phyloP scores from a whole-genome alignment of 805 yeast species.

The Spathaspora arborariae region DNA sequence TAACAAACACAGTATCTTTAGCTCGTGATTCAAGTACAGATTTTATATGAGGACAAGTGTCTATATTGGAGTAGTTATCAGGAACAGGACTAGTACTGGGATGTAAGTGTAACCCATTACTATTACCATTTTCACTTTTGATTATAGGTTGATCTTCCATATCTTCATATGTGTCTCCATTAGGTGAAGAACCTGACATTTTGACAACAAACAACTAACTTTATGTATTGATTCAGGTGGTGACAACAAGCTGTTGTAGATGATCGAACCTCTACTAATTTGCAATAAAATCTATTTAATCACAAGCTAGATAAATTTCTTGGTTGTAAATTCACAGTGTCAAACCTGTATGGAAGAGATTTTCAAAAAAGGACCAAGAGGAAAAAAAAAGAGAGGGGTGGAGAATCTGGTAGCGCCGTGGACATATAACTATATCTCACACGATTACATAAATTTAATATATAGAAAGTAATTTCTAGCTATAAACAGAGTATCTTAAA shows the following conservation, averaged over 20 bases:
- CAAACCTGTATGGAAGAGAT: not conserved
- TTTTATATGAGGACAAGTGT: slow-evolving; percentile 46
- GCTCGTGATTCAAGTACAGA: slow-evolving; percentile 49
- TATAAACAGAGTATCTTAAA: not conserved
- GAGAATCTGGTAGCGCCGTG: not conserved
- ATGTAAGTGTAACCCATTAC: not conserved
- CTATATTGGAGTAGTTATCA: slow-evolving; percentile 10
- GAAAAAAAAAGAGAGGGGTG: not conserved
- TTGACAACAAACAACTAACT: no score
- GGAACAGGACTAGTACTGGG: slow-evolving; percentile 1
- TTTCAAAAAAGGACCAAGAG: not conserved
- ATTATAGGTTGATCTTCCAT: not conserved
- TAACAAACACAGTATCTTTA: slow-evolving; percentile 43
- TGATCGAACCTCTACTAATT: not conserved
- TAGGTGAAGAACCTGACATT: not conserved
- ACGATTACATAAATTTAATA: not conserved
- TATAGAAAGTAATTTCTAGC: not conserved
- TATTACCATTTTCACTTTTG: not conserved
- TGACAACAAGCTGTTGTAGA: no score
- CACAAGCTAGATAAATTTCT: not conserved
- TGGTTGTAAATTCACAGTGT: not conserved
- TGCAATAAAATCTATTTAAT: not conserved
- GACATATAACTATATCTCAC: not conserved
- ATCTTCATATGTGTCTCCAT: not conserved
- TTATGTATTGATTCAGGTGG: no score